Base-by-base conservation (phyloP, 2,329 filamentous ascomycete species). In the Alternaria gansuensis region DNA sequence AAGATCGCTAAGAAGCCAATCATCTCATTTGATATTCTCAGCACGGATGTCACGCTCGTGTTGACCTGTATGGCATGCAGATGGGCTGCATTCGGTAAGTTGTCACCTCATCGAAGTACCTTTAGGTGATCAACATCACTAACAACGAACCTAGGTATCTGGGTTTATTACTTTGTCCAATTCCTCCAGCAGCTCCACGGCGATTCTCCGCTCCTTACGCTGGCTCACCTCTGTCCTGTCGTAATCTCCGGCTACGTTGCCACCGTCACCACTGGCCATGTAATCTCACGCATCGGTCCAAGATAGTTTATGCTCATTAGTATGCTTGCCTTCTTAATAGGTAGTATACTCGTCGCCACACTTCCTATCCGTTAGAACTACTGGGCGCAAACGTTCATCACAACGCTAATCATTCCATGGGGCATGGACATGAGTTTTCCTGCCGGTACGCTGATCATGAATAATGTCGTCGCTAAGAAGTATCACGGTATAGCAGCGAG, bases 1-100 rank as follows among this genome's bases (percentile, higher is more conserved):
- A 66, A 71, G 29, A 72, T 80, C 8, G 78, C 84, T 0, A 65
- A 72, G 1, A 73, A 82, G 33, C 87, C 87, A 0, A 78, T 90
- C 0, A 78, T 91, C 9, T 87, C 88, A 0, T 81, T 88, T 57
- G 77, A 78, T 23, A 83, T 76, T 49, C 77, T 83, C 54, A 82
- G 75, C 59, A 79, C 69, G 1, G 82, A 85, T 44, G 80, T 82
- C 5, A 78, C 69, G 2, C 88, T 88, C 65, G 85, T 88, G 0
- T 77, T 89, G 2, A 82, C 74, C 0, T 85, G 83, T 51, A 78
- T 86, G 0, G 81, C 80, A 2, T 84, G 71, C 26, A 77, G 78
- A 23, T 77, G 75, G 75, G 65, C 70, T 29, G 64, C 65, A n/a
- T 76, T 77, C 41, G 75, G 73, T 68, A 68, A 60, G 60, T 21